A percentile compares a stretch with the other conserved stretches of the same genome.
These are phyloP conservation scores for Solanum pinnatisectum DNA, from an alignment of 257 asterid species.

Conservation along the genomic window DNA sequence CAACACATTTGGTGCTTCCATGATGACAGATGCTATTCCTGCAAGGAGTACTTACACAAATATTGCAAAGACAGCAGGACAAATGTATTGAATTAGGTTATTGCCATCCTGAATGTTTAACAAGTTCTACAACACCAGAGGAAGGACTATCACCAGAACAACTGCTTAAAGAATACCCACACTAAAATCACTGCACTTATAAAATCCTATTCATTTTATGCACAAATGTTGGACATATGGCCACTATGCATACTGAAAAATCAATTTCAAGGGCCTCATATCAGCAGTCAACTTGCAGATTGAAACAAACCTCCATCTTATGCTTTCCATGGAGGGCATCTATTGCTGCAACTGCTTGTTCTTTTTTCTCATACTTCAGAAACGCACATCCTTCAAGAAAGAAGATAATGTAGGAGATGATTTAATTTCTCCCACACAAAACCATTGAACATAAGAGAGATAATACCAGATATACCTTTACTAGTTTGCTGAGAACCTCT, in stretches of 20 bases:
- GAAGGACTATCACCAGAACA: background rate
- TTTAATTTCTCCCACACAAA: background rate
- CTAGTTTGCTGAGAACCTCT: constrained; percentile 90
- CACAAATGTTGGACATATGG: background rate
- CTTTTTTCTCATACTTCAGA: constrained; percentile 79
- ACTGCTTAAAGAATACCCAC: background rate
- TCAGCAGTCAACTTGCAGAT: background rate
- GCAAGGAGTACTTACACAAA: background rate
- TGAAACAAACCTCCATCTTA: constrained; percentile 80
- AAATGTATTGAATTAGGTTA: background rate
- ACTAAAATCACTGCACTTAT: background rate
- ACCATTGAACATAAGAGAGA: background rate
- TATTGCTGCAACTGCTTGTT: constrained; percentile 85
- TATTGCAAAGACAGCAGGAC: background rate
- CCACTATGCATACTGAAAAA: background rate
- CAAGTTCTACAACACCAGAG: background rate
- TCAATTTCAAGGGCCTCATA: background rate
- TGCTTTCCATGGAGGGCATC: constrained; percentile 88
- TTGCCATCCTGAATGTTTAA: background rate
- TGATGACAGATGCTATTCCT: background rate
- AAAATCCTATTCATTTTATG: background rate
- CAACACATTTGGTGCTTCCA: background rate
- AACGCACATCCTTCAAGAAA: constrained; percentile 78
- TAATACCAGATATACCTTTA: constrained; percentile 53
- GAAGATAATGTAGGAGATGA: background rate